These are phyloP conservation scores for Rubroboletus pulcherrimus DNA, from an alignment of 768 basidiomycete genomes.

Conservation along the genomic window DNA sequence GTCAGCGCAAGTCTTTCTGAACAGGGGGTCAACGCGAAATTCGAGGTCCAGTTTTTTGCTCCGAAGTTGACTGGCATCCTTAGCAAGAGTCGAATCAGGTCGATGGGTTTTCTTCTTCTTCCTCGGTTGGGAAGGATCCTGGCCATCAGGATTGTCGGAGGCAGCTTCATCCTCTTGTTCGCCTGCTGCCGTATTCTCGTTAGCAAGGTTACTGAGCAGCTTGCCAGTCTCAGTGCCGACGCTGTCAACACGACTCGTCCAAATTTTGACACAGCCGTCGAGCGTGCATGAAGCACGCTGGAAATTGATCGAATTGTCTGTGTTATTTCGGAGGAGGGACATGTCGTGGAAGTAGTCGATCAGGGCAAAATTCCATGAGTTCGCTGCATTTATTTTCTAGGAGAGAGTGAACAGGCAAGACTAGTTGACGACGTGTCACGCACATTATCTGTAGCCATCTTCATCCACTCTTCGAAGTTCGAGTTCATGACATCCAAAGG, in stretches of 20 bases:
- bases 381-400: constrained; percentile 97
- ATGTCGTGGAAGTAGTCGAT: constrained; percentile 99
- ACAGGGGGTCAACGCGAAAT: constrained; percentile 94
- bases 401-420: constrained; percentile 9
- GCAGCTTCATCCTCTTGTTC: constrained; percentile 58
- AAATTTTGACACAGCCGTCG: constrained; percentile 99
- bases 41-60: constrained; percentile 95
- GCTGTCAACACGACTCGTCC: constrained; percentile 96
- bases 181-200: constrained; percentile 55
- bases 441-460: constrained; percentile 98
- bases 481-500: constrained; percentile 83
- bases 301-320: constrained; percentile 97
- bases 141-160: constrained; percentile 63
- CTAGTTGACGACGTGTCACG: background rate
- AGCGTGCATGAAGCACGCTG: constrained; percentile 97
- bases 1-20: constrained; percentile 96
- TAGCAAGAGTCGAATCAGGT: constrained; percentile 84
- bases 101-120: constrained; percentile 66
- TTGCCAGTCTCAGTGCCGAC: constrained; percentile 97
- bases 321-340: constrained; percentile 88
- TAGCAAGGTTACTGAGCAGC: constrained; percentile 82
- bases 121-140: constrained; percentile 51
- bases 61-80: constrained; percentile 72
- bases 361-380: constrained; percentile 96
- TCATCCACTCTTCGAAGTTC: constrained; percentile 99